Base-by-base conservation (phyloP, 345 rosid species). In the Arabidopsis arenosa region DNA sequence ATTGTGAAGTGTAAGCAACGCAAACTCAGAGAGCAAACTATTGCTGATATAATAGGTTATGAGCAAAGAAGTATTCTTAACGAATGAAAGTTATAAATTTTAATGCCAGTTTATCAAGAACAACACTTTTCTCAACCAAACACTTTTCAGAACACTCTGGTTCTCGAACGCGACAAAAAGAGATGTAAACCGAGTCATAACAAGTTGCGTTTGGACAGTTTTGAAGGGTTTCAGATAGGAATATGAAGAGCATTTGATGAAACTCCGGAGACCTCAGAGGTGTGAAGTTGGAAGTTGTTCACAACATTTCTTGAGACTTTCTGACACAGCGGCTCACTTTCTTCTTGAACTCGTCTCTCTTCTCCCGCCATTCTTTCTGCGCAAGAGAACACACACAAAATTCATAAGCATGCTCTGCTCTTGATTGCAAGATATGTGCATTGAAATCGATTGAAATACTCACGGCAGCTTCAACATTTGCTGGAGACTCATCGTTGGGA, bases 401-500 rank as follows among this genome's bases (percentile, higher is more conserved):
- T 0, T 0, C 13, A 59, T 55, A 23, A 77, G 33, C 43, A 59
- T 15, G 55, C 28, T 36, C 49, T 30, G 30, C 39, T 71, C 60
- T 35, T 66, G 18, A 35, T 4, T 35, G 30, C 72, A 52, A 63
- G 18, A 44, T 56, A 64, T 59, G 17, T 3, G 37, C 48, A 32
- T 8, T 40, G 63, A 60, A 59, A 71, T 43, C 15, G 14, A 51
- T 17, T 5, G 4, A 33, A 60, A 52, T 28, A 88, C 89, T 71
- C 80, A 89, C 97, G 14, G 97, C 97, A 64, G 97, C 98, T 75
- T 91, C 98, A 69, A 91, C 89, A 61, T 90, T 91, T 40, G 98
- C 97, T 8, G 96, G 97, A 76, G 98, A 91, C 79, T 91, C 97
- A 2, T 93, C 96, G 9, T 91, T 93, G 21, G 98, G 97, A 75